Evolutionary conservation across 2,329 filamentous ascomycete genomes (phyloP).

Genomic region (Dothistroma pini): DNA sequence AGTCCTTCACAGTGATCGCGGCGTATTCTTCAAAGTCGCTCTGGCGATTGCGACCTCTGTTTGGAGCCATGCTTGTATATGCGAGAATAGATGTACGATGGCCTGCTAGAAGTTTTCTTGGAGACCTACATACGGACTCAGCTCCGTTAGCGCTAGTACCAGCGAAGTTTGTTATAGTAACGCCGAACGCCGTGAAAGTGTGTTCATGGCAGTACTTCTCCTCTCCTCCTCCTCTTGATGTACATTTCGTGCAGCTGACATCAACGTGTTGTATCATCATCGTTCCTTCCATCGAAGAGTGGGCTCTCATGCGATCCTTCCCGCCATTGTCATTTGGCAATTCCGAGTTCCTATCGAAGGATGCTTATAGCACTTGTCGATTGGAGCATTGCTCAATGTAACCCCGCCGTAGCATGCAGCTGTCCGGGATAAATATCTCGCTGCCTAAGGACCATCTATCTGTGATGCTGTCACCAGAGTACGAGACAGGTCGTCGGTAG

Average conservation of each 20-base stretch:
- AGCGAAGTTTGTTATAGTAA: too few species aligned
- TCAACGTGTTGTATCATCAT: not conserved
- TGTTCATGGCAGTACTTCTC: too few species aligned
- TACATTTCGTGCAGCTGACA: not conserved
- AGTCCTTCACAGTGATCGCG: constrained; percentile 54
- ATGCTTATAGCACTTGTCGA: not conserved
- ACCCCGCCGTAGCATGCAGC: constrained; percentile 5
- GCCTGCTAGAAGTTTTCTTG: too few species aligned
- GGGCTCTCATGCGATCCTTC: not conserved
- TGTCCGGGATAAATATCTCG: constrained; percentile 3
- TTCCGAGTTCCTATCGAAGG: not conserved
- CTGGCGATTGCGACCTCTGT: constrained; percentile 28
- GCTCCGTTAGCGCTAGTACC: too few species aligned
- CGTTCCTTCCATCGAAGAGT: not conserved
- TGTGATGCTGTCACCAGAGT: not conserved
- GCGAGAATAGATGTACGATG: not conserved
- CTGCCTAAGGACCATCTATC: constrained; percentile 3
- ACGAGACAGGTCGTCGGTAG: not conserved
- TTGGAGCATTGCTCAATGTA: constrained; percentile 1
- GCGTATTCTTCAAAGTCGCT: constrained; percentile 30
- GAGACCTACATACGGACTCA: too few species aligned
- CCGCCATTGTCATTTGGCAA: not conserved
- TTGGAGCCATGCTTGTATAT: constrained; percentile 24
- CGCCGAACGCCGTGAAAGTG: too few species aligned
- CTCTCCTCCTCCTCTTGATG: not conserved